These are phyloP conservation scores for Coleophoma crateriformis DNA, from an alignment of 2,329 filamentous ascomycete genomes.

Conservation along the genomic window DNA sequence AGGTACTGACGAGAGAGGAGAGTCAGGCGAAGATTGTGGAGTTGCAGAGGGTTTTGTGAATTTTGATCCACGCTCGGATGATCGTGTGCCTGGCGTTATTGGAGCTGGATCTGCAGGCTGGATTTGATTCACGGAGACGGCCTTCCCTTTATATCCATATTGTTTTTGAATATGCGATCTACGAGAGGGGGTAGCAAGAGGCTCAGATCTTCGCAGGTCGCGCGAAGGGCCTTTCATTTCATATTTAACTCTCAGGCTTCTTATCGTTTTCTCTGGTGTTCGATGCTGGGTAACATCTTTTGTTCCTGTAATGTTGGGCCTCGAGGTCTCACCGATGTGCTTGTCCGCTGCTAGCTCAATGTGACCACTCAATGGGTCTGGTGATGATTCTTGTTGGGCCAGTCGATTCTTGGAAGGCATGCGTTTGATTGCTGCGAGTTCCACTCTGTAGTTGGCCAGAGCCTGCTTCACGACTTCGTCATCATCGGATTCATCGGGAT, in stretches of 20 bases:
- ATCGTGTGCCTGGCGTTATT: slow-evolving; percentile 2
- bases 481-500: background rate
- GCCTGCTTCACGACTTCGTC: background rate
- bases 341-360: no score
- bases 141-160: background rate
- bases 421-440: background rate
- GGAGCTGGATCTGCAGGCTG: background rate
- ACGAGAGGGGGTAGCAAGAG: background rate
- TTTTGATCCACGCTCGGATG: slow-evolving; percentile 15
- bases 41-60: background rate
- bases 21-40: background rate
- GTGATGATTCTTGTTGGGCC: background rate
- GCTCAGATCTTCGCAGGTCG: slow-evolving; percentile 1
- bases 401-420: background rate
- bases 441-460: background rate
- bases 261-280: background rate
- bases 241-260: background rate
- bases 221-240: slow-evolving; percentile 4
- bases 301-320: no score
- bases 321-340: no score
- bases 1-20: background rate
- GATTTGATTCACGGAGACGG: background rate
- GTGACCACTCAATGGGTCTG: background rate
- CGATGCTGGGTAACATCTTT: background rate
- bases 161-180: background rate